A percentile compares a stretch with the other conserved stretches of the same genome.
Conservation (phyloP, 2,329 filamentous ascomycete genomes). For the Diaporthe longicolla region DNA sequence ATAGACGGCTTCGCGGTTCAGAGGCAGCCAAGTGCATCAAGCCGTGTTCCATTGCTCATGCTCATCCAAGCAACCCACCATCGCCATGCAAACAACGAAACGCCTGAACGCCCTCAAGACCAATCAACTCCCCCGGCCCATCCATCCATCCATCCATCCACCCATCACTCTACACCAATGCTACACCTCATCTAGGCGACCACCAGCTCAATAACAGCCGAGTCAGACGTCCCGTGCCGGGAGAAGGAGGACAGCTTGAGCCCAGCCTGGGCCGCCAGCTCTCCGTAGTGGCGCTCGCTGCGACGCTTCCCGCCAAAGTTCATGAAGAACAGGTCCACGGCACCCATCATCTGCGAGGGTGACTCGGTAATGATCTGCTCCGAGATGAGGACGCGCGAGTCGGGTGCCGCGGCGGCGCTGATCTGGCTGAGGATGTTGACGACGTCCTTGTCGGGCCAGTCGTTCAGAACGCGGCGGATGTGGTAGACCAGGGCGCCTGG, state of each 20-base stretch:
- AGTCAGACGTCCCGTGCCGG: constrained; percentile 5
- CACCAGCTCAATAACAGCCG: constrained; percentile 27
- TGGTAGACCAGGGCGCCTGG: constrained; percentile 48
- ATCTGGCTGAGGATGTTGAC: constrained; percentile 44
- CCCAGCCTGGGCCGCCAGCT: constrained; percentile 12
- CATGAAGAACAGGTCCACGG: constrained; percentile 47
- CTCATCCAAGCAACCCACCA: neutral
- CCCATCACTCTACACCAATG: no score
- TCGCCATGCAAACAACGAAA: neutral
- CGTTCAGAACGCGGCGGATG: constrained; percentile 49
- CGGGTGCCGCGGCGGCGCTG: constrained; percentile 44
- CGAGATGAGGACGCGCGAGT: constrained; percentile 46
- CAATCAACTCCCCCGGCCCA: no score
- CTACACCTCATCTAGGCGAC: neutral
- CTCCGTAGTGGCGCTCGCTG: constrained; percentile 42
- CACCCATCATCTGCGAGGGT: constrained; percentile 43
- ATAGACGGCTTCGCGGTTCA: neutral
- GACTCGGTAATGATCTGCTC: constrained; percentile 45
- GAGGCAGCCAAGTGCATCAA: neutral
- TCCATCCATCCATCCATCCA: neutral
- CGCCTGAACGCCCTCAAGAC: constrained; percentile 2
- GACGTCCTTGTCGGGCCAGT: constrained; percentile 48
- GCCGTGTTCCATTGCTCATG: no score
- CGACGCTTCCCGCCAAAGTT: constrained; percentile 47
- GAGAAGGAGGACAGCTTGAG: constrained; percentile 19